Percentiles rank a stretch among this genome's conserved stretches.
These are phyloP conservation scores for Nicotiana tabacum DNA, from an alignment of 257 asterid genomes.

Conservation along the genomic window DNA sequence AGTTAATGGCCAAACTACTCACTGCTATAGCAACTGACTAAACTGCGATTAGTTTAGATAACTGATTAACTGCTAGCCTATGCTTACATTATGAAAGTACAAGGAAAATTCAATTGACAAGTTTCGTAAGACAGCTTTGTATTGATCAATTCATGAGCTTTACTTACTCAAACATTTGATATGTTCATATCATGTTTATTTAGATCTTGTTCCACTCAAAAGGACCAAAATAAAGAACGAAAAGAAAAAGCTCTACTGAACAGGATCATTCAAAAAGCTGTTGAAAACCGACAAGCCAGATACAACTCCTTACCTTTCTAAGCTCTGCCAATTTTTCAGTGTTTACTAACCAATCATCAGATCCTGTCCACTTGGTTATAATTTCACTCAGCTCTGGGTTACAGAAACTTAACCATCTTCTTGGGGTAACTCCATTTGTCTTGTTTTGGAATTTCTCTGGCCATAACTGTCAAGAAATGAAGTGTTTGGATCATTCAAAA, in stretches of 20 bases:
- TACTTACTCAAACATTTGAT: not conserved
- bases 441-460: slow-evolving; percentile 83
- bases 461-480: slow-evolving; percentile 22
- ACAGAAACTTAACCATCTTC: slow-evolving; percentile 83
- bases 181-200: not conserved
- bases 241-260: not conserved
- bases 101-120: too few relatives aligned
- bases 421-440: slow-evolving; percentile 85
- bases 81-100: too few relatives aligned
- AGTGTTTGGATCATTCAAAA: not conserved
- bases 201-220: not conserved
- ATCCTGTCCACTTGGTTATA: slow-evolving; percentile 72
- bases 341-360: slow-evolving; percentile 63
- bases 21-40: not conserved
- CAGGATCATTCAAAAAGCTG: not conserved
- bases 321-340: slow-evolving; percentile 63
- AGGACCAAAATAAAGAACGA: not conserved
- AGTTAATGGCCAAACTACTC: not conserved
- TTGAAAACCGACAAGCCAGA: not conserved
- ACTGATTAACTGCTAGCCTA: too few relatives aligned
- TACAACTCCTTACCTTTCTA: slow-evolving; percentile 44
- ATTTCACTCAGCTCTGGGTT: slow-evolving; percentile 61
- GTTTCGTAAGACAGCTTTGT: too few relatives aligned
- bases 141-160: too few relatives aligned
- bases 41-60: not conserved